phyloP scores from a whole-genome alignment of 2,329 filamentous ascomycete genomes.

The Aureobasidium mangrovei region DNA sequence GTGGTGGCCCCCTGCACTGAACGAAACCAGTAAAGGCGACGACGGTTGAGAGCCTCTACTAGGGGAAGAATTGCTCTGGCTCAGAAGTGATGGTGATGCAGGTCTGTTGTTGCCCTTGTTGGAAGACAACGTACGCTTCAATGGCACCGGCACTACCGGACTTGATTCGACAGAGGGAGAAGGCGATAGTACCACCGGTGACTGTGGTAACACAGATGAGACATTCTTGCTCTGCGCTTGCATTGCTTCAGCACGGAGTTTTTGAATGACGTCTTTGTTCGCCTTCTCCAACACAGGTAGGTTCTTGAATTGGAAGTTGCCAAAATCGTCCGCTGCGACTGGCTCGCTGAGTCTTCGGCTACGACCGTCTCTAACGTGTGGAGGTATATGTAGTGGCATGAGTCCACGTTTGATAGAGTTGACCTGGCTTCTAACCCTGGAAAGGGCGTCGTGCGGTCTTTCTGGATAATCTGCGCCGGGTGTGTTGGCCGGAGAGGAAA shows the following conservation, averaged over 20 bases:
- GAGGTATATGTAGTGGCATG: constrained; percentile 93
- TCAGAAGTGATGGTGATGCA: constrained; percentile 73
- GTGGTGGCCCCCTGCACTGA: constrained; percentile 72
- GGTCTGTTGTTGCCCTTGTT: constrained; percentile 71
- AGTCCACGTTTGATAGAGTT: constrained; percentile 78
- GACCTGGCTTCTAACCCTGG: constrained; percentile 77
- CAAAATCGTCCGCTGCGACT: constrained; percentile 82
- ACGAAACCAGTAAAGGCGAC: constrained; percentile 90
- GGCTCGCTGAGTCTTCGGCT: constrained; percentile 86
- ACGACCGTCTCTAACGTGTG: constrained; percentile 86
- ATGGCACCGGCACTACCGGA: constrained; percentile 67
- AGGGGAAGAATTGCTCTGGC: constrained; percentile 76
- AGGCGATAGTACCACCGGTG: constrained; percentile 39
- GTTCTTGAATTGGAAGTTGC: constrained; percentile 95
- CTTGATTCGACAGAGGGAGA: constrained; percentile 70
- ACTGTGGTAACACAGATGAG: constrained; percentile 32
- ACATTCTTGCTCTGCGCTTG: constrained; percentile 51
- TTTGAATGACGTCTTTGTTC: constrained; percentile 98
- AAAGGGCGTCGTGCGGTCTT: constrained; percentile 87
- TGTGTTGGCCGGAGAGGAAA: constrained; percentile 60
- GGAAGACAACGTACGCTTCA: constrained; percentile 75
- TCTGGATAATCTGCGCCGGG: constrained; percentile 73
- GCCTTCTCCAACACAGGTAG: constrained; percentile 92
- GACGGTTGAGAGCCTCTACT: constrained; percentile 76
- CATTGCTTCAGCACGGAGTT: constrained; percentile 83